A percentile compares a stretch with the other conserved stretches of the same genome.
These are phyloP conservation scores for Barnettozyma sp. DNA, from an alignment of 805 yeast genomes.

Conservation along the genomic window DNA sequence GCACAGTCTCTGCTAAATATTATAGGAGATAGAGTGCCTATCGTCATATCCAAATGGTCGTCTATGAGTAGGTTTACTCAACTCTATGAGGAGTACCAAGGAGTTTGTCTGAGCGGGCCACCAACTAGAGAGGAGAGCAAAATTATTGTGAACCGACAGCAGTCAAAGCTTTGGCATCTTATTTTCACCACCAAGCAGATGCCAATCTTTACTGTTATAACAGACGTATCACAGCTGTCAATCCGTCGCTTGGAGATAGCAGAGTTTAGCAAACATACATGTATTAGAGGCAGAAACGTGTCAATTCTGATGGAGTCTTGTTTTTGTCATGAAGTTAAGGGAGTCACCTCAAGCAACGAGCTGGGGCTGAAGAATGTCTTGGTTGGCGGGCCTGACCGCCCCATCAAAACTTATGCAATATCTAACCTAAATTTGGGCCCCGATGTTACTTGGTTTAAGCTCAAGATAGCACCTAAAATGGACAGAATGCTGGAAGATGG, in stretches of 20 bases:
- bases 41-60: not conserved
- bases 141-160: not conserved
- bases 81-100: not conserved
- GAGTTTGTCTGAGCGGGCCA: not conserved
- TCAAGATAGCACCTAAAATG: not conserved
- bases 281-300: not conserved
- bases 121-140: not conserved
- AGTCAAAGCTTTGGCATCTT: not conserved
- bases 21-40: conserved; percentile 1
- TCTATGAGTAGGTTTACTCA: not conserved
- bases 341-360: conserved; percentile 51
- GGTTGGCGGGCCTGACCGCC: not conserved
- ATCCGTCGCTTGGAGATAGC: not conserved
- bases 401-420: not conserved
- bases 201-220: not conserved
- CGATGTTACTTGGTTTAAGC: not conserved
- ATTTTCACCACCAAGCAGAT: not conserved
- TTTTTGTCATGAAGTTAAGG: conserved; percentile 26
- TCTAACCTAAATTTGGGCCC: not conserved
- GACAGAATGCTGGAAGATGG: not conserved
- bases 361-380: conserved; percentile 19
- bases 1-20: not conserved
- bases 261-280: not conserved
- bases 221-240: not conserved
- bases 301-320: not conserved